Evolutionary conservation across 768 basidiomycete species (phyloP).

Genomic region (Brasilioporus rufonigricans): DNA sequence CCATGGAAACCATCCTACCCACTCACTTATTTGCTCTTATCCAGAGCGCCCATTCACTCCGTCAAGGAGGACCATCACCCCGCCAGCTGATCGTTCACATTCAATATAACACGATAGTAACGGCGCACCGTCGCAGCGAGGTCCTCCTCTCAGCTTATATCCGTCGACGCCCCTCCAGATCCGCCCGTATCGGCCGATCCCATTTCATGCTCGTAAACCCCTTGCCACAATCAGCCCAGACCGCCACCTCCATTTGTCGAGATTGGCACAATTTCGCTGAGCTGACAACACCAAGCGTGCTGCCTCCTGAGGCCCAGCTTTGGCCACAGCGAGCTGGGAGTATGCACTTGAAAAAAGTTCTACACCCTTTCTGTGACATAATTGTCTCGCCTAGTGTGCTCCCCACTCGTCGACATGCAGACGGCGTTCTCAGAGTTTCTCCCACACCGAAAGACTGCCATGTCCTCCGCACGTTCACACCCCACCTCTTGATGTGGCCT

Average conservation of each 20-base stretch:
- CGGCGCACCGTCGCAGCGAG: slow-evolving; percentile 17
- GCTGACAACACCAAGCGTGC: neutral
- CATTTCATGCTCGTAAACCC: slow-evolving; percentile 6
- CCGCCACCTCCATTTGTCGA: slow-evolving; percentile 2
- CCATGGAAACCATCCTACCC: slow-evolving; percentile 29
- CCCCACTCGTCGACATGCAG: slow-evolving; percentile 23
- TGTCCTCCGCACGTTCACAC: slow-evolving; percentile 31
- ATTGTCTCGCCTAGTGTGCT: slow-evolving; percentile 14
- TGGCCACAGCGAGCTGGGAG: neutral
- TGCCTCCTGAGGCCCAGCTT: neutral
- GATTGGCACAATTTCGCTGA: slow-evolving; percentile 12
- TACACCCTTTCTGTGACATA: slow-evolving; percentile 22
- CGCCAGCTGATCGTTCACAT: slow-evolving; percentile 6
- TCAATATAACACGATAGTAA: neutral
- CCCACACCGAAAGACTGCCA: slow-evolving; percentile 25
- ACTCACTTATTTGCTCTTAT: slow-evolving; percentile 1
- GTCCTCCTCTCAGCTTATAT: slow-evolving; percentile 15
- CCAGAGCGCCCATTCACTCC: slow-evolving; percentile 8
- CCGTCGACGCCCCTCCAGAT: slow-evolving; percentile 20
- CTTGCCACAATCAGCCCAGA: slow-evolving; percentile 8
- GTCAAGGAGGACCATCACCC: neutral
- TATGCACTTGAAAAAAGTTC: neutral
- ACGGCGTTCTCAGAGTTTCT: slow-evolving; percentile 26
- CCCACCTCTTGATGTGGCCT: slow-evolving; percentile 22
- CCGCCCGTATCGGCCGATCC: slow-evolving; percentile 17